Evolutionary conservation across 805 yeast species (phyloP), one percentile per base, ranked within the genome.

Genomic region (Starmerella stigmatis): DNA sequence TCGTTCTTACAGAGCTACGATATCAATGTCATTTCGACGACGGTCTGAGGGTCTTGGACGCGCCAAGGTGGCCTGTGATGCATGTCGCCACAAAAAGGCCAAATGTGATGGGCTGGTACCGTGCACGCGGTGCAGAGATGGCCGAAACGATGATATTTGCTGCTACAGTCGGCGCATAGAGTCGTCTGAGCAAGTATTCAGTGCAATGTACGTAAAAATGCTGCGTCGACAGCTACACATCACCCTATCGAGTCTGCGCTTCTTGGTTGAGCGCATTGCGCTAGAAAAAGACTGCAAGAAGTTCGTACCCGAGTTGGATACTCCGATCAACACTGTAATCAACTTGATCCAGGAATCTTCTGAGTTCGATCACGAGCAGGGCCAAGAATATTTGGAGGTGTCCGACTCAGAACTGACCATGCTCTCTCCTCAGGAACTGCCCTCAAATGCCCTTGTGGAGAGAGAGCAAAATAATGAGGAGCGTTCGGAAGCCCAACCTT

Each of bases 1-100:
- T n/a, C n/a, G n/a, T 23, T 3, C 10, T 8, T 8, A 11, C 8
- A 9, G 8, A 4, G 5, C 29, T 27, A n/a, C 13, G 11, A 27
- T 27, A 6, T 11, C 29, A 33, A 36, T 36, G 40, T 36, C 40
- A 3, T 36, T 36, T 36, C 13, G 40, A 25, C 7, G 40, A 25
- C 40, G 40, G 5, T 36, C 40, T n/a, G 40, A 36, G 25, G 40
- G 40, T 11, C 7, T 27, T 16, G 33, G 31, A 1, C 41, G 41
- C 17, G 41, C 41, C 6, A 38, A 28, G 13, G 41, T 38, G 9
- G 41, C 41, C 11, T 38, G 41, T 19, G 41, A 38, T 20, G 41
- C 41, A 5, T 38, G 41, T 12, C 27, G 41, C 7, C 41, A 38
- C 33, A 38, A 38, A 33, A 38, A 38, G 26, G 41, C 33, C 31